Evolutionary conservation across 352 stramenopile species (phyloP), one percentile per base, ranked within the genome.

Genomic region (Phytophthora palmivora): DNA sequence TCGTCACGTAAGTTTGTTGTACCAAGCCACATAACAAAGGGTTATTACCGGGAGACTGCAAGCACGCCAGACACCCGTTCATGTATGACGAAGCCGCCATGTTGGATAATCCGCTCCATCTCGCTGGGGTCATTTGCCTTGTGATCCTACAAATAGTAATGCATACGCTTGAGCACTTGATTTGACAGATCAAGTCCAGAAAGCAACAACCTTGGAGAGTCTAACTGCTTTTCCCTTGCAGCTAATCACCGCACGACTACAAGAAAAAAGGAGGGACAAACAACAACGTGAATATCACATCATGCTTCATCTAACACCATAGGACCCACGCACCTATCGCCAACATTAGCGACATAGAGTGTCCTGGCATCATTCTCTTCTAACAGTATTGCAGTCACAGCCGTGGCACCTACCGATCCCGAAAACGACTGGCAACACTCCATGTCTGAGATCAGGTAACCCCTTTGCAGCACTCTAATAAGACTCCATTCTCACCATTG

Each of bases 391-490:
- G 79, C 80, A 4, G 73, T 79, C 12, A 90, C 80, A 3, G 80
- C 82, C 4, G 85, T 92, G 12, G 85, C 87, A 0, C 86, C 86
- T 11, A 80, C 70, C 2, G 70, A 82, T 0, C 73, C 69, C 1
- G 79, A 49, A 42, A 76, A 84, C 3, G 58, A 59, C 53, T 87
- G 59, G 48, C 82, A 91, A 63, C 82, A 92, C 53, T 92, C 82
- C 47, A 89, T 72, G 46, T 94, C 86, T n/a, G 86, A 87, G 42
- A 92, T 84, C 43, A 92, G 60, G 45, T 79, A 94, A 16, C 78
- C 80, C 12, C 86, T 94, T 47, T 41, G 18, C 32, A 64, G 36
- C 30, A 49, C n/a, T 28, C 24, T 34, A 21, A 58, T 32, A 54
- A 22, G 4, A 48, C 15, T 28, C 36, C 33, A 9, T 12, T 45